phyloP scores from a whole-genome alignment of 345 rosid species.

The Boechera divaricarpa region DNA sequence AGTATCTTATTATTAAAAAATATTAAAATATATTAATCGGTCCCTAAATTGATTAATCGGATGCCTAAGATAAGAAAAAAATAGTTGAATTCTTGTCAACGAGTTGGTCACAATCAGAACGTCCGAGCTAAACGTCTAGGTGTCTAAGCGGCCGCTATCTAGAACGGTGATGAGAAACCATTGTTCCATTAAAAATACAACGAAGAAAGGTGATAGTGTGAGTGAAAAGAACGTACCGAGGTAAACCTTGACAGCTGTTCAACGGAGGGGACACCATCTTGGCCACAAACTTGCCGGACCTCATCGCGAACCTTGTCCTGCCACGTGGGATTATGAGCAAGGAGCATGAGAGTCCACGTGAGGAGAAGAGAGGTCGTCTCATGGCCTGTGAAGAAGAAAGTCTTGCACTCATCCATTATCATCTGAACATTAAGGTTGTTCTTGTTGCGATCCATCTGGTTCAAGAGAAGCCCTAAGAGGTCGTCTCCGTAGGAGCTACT shows the following conservation, averaged over 20 bases:
- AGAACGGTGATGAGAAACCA: background rate
- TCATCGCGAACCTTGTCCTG: slow-evolving; percentile 78
- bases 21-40: background rate
- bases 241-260: slow-evolving; percentile 80
- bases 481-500: slow-evolving; percentile 84
- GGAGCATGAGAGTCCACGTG: slow-evolving; percentile 93
- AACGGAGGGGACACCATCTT: slow-evolving; percentile 58
- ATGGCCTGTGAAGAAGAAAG: slow-evolving; percentile 96
- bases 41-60: background rate
- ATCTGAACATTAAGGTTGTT: slow-evolving; percentile 65
- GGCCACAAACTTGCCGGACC: slow-evolving; percentile 65
- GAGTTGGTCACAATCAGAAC: too few relatives aligned
- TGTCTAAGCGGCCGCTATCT: background rate
- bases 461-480: slow-evolving; percentile 73
- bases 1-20: background rate
- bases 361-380: slow-evolving; percentile 90
- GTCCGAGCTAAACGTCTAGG: background rate
- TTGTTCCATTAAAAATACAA: background rate
- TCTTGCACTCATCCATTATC: slow-evolving; percentile 97
- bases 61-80: background rate
- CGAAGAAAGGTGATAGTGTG: background rate
- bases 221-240: slow-evolving; percentile 53
- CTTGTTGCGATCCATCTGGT: slow-evolving; percentile 56
- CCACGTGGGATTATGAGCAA: slow-evolving; percentile 85
- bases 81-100: background rate